A percentile compares a stretch with the other conserved stretches of the same genome.
phyloP scores from a whole-genome alignment of 2,329 filamentous ascomycete genomes.

The Neoarthrinium moseri region DNA sequence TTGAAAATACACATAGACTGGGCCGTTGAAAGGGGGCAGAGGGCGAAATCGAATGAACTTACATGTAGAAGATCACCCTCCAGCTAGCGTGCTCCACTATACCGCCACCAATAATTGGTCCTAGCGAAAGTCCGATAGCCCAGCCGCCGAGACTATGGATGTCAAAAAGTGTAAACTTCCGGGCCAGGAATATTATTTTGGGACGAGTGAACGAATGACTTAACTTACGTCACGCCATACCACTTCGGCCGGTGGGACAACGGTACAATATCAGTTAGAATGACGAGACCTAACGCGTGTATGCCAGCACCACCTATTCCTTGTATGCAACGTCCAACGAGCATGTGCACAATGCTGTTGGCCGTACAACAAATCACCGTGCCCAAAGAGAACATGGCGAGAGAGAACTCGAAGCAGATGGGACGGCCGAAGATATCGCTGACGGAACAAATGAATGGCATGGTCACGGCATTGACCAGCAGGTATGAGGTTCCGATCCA shows the following conservation, averaged over 20 bases:
- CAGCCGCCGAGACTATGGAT: constrained; percentile 29
- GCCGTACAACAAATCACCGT: constrained; percentile 38
- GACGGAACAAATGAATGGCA: constrained; percentile 29
- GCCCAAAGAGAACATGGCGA: constrained; percentile 40
- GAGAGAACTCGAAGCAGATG: constrained; percentile 29
- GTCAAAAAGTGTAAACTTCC: no score
- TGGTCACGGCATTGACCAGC: constrained; percentile 26
- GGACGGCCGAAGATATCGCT: constrained; percentile 34
- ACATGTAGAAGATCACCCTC: constrained; percentile 47
- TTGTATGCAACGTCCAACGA: constrained; percentile 37
- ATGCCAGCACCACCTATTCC: constrained; percentile 41
- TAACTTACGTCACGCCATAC: constrained; percentile 34
- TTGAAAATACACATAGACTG: background rate
- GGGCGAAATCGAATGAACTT: background rate
- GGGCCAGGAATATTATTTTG: no score
- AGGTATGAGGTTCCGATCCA: constrained; percentile 29
- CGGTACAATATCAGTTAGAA: constrained; percentile 41
- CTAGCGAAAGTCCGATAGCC: constrained; percentile 39
- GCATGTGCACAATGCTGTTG: constrained; percentile 29
- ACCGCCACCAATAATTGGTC: constrained; percentile 36
- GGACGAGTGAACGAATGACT: background rate
- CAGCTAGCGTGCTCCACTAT: constrained; percentile 36
- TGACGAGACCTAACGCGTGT: constrained; percentile 37
- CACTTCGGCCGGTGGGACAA: constrained; percentile 39
- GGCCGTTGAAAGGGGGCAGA: no score